Evolutionary conservation across 495 filamentous ascomycete species (phyloP), one percentile per base, ranked within the genome.

Genomic region (Trichoderma gamsii): DNA sequence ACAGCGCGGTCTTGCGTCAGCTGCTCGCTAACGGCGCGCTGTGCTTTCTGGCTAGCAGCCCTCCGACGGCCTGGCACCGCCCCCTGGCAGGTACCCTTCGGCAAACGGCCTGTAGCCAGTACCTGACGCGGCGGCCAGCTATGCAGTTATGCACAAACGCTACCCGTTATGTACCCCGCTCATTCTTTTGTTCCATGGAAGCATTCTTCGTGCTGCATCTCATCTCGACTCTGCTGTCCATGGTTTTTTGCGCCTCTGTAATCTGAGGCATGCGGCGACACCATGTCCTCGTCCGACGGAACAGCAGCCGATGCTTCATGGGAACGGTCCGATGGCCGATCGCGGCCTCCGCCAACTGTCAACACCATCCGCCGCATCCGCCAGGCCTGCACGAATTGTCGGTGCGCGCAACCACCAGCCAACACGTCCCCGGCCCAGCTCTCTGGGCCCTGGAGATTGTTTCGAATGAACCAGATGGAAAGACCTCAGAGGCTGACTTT

Each of bases 351-450:
- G 56, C 56, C 56, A 13, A 61, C 25, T 13, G 56, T 61, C 56
- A 61, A 61, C 56, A 61, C 56, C 23, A 61, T 61, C 56, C 56
- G 56, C 56, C 56, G 56, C 25, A 61, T 61, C 56, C 56, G 56
- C 56, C 56, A 61, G 27, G 56, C 56, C 23, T 61, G 56, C 56
- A 61, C 56, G 56, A 61, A 61, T 32, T 61, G 56, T 32, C 56
- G 56, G 56, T 61, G 56, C 56, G 56, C 56, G 25, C 15, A 49
- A 49, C 15, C 44, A 18, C 44, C 15, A n/a, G 13, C n/a, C 44
- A 49, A 18, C 44, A 49, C 44, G 13, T 49, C n/a, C 0, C 44
- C n/a, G 15, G 8, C 7, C 35, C 35, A 38, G 35, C 35, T 38
- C 13, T 49, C 44, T 49, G 44, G 51, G 44, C 44, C n/a, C 12